Evolutionary conservation across 2,329 filamentous ascomycete genomes (phyloP).

Genomic region (Sarocladium strictum): DNA sequence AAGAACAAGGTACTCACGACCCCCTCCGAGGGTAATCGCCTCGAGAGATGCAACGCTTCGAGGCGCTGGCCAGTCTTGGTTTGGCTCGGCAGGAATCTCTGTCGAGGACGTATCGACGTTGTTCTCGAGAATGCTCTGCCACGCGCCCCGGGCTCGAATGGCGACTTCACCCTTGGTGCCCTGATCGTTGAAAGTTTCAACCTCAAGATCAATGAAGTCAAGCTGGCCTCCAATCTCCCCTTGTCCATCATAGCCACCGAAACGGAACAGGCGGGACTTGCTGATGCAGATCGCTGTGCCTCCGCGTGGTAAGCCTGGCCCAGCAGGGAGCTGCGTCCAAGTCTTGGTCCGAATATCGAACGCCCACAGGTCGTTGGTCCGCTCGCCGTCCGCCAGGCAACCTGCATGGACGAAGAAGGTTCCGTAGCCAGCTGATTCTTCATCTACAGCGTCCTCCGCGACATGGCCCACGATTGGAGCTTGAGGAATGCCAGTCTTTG

Average conservation of each 20-base stretch:
- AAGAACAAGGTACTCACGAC: conserved; percentile 57
- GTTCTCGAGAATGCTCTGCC: conserved; percentile 45
- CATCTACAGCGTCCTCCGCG: conserved; percentile 51
- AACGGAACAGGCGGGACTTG: conserved; percentile 64
- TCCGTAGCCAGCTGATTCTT: conserved; percentile 56
- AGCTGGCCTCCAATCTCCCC: conserved; percentile 64
- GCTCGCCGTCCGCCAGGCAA: conserved; percentile 55
- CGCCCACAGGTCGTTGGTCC: conserved; percentile 67
- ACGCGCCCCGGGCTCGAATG: conserved; percentile 43
- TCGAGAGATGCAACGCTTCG: conserved; percentile 50
- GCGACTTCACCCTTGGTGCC: conserved; percentile 42
- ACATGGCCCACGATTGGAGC: conserved; percentile 51
- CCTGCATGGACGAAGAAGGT: conserved; percentile 75
- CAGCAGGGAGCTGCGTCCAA: conserved; percentile 64
- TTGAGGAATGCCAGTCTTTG: conserved; percentile 52
- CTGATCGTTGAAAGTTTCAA: conserved; percentile 50
- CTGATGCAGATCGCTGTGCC: conserved; percentile 62
- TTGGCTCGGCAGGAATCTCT: conserved; percentile 27
- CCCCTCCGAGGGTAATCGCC: conserved; percentile 51
- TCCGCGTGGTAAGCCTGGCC: conserved; percentile 60
- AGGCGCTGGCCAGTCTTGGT: conserved; percentile 42
- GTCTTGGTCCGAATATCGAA: conserved; percentile 59
- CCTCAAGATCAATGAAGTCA: conserved; percentile 56
- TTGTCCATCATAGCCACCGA: conserved; percentile 72
- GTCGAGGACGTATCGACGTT: conserved; percentile 25